Evolutionary conservation across 169 alveolate genomes (phyloP), one percentile per base, ranked within the genome.

Genomic region (Eimeria maxima): DNA sequence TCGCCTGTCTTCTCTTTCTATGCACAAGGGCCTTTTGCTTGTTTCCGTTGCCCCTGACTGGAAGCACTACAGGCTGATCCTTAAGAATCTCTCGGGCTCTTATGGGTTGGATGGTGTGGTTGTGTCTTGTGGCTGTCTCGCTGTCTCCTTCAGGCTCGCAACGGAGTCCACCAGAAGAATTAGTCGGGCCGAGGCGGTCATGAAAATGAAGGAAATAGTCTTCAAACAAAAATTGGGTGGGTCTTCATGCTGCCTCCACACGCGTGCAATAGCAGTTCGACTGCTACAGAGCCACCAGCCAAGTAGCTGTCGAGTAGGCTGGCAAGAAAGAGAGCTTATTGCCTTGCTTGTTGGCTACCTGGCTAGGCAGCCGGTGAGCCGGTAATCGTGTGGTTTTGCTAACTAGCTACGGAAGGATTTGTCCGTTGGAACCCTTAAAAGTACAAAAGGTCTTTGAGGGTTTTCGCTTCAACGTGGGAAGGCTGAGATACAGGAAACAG

Each of bases 121-220:
- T 67, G 44, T 67, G 38, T 44, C 53, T 38, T 24, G 18, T 74
- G n/a, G 4, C 22, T 50, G 13, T 87, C 57, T 65, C 44, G 33
- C 45, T n/a, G 63, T 38, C 60, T 29, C 16, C 13, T 84, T 38
- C 93, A 93, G 96, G 53, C 96, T 93, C 16, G 96, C 96, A 24
- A 78, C 92, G 38, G 92, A 74, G 16, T 80, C 80, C 60, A 93
- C 93, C 76, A 90, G 93, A 24, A 55, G 96, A 11, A n/a, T 93
- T 24, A 44, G 65, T n/a, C 45, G 96, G 29, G 96, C 86, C 22
- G 86, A 93, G 73, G 92, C 96, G 2, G 96, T 81, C 20, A 27
- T 93, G 63, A 38, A 57, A 16, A 67, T 47, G 88, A 93, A 93
- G 63, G 96, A 93, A 47, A 57, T 60, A 4, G 73, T 93, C 76